Evolutionary conservation across 1,139 yeast genomes (phyloP).

Genomic region (Candida anutae): DNA sequence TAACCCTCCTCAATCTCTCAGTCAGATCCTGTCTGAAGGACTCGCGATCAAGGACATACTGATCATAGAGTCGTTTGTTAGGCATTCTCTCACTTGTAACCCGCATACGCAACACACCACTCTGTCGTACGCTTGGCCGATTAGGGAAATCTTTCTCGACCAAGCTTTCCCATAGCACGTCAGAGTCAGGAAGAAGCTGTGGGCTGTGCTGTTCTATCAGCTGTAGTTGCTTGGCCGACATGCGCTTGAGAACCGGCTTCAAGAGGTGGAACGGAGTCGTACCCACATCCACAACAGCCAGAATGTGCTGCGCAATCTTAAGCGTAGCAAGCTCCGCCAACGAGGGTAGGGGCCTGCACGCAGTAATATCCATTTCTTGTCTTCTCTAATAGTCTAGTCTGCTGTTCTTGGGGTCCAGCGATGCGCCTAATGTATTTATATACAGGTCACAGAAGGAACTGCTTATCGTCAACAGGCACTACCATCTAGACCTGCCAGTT

Average conservation of each 20-base stretch:
- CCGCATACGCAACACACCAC: neutral
- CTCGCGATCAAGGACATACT: slow-evolving; percentile 37
- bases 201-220: slow-evolving; percentile 39
- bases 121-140: slow-evolving; percentile 16
- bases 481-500: too few species aligned
- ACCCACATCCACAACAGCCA: slow-evolving; percentile 32
- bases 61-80: slow-evolving; percentile 33
- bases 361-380: too few species aligned
- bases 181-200: slow-evolving; percentile 39
- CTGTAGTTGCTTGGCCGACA: slow-evolving; percentile 41
- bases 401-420: too few species aligned
- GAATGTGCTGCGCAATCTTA: slow-evolving; percentile 12
- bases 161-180: slow-evolving; percentile 41
- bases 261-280: slow-evolving; percentile 43
- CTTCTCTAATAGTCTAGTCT: too few species aligned
- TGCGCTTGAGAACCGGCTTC: slow-evolving; percentile 32
- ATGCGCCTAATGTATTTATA: too few species aligned
- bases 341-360: slow-evolving; percentile 4
- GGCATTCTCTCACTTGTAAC: slow-evolving; percentile 19
- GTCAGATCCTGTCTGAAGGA: slow-evolving; percentile 44
- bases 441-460: too few species aligned
- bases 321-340: slow-evolving; percentile 11
- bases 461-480: too few species aligned
- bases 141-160: slow-evolving; percentile 45
- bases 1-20: slow-evolving; percentile 37